Percentiles rank a stretch among this genome's conserved stretches.
phyloP scores from a whole-genome alignment of 106 monocot species.

The Vanilla planifolia region DNA sequence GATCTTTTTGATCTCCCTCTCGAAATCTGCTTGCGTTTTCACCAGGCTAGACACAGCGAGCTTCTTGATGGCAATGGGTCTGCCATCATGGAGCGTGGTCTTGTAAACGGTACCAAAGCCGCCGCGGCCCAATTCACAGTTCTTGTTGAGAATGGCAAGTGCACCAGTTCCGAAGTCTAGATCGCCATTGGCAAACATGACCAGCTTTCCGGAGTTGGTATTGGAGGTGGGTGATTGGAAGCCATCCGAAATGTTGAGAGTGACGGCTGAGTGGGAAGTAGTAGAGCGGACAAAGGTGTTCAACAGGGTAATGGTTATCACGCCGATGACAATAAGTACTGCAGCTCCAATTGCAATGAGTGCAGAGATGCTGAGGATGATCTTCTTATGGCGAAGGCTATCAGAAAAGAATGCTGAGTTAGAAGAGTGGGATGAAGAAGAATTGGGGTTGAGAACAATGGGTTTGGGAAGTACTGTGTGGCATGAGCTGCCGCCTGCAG shows the following conservation, averaged over 20 bases:
- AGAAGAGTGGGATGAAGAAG: slow-evolving; percentile 22
- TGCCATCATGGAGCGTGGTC: slow-evolving; percentile 55
- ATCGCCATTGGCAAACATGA: slow-evolving; percentile 74
- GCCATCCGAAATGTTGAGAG: slow-evolving; percentile 44
- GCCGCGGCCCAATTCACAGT: slow-evolving; percentile 87
- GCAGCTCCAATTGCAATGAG: slow-evolving; percentile 79
- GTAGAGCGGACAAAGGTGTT: slow-evolving; percentile 52
- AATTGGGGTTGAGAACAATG: slow-evolving; percentile 56
- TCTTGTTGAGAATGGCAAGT: slow-evolving; percentile 78
- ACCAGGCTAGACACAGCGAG: slow-evolving; percentile 79
- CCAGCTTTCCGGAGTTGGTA: slow-evolving; percentile 66
- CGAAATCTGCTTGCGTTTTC: slow-evolving; percentile 79
- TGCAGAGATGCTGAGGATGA: slow-evolving; percentile 77
- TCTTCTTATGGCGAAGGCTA: slow-evolving; percentile 56
- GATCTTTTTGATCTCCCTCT: slow-evolving; percentile 62
- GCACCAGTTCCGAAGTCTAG: slow-evolving; percentile 64
- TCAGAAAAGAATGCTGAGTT: slow-evolving; percentile 1
- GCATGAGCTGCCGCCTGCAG: slow-evolving; percentile 34
- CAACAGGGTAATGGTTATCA: slow-evolving; percentile 57
- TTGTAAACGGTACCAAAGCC: slow-evolving; percentile 85
- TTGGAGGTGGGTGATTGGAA: slow-evolving; percentile 65
- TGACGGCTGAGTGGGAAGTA: slow-evolving; percentile 30
- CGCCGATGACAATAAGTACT: slow-evolving; percentile 57
- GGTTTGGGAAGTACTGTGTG: slow-evolving; percentile 49
- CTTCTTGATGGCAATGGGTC: slow-evolving; percentile 80